These are phyloP conservation scores for Phellopilus nigrolimitatus DNA, from an alignment of 1,284 basidiomycete genomes.

Conservation along the genomic window DNA sequence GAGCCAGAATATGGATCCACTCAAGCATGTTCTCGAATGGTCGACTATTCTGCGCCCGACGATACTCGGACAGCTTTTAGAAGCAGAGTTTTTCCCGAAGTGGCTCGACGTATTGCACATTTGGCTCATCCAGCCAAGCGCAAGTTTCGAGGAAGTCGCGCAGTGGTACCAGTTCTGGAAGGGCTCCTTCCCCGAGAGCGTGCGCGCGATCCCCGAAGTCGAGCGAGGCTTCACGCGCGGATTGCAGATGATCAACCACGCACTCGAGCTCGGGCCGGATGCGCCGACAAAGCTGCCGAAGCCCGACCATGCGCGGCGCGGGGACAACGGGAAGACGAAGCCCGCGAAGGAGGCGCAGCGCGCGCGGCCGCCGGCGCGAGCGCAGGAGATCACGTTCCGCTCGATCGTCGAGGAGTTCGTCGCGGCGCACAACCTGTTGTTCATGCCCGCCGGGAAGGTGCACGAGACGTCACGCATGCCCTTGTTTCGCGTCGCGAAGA, in stretches of 20 bases:
- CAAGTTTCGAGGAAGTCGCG: slow-evolving; percentile 86
- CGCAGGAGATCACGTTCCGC: slow-evolving; percentile 85
- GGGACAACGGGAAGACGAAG: slow-evolving; percentile 30
- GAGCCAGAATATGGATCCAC: slow-evolving; percentile 80
- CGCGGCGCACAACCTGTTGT: slow-evolving; percentile 78
- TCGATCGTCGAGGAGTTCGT: slow-evolving; percentile 87
- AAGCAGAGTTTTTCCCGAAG: slow-evolving; percentile 92
- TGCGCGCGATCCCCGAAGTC: slow-evolving; percentile 61
- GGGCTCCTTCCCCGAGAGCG: slow-evolving; percentile 63
- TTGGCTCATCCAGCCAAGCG: slow-evolving; percentile 83
- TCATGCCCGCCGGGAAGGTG: slow-evolving; percentile 80
- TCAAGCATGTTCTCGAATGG: slow-evolving; percentile 82
- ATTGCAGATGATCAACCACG: slow-evolving; percentile 88
- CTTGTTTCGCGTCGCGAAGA: slow-evolving; percentile 75
- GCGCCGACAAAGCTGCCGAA: slow-evolving; percentile 61
- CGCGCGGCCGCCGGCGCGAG: slow-evolving; percentile 41
- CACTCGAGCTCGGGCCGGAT: slow-evolving; percentile 77
- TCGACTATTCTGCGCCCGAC: slow-evolving; percentile 64
- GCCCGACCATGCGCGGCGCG: slow-evolving; percentile 48
- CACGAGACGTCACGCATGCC: slow-evolving; percentile 83
- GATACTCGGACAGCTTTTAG: slow-evolving; percentile 77
- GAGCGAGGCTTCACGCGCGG: slow-evolving; percentile 79
- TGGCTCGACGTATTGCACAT: slow-evolving; percentile 90
- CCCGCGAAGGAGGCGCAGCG: slow-evolving; percentile 23
- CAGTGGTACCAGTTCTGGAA: slow-evolving; percentile 95